Evolutionary conservation across 306 rosid genomes (phyloP).

Genomic region (Dryas octopetala): DNA sequence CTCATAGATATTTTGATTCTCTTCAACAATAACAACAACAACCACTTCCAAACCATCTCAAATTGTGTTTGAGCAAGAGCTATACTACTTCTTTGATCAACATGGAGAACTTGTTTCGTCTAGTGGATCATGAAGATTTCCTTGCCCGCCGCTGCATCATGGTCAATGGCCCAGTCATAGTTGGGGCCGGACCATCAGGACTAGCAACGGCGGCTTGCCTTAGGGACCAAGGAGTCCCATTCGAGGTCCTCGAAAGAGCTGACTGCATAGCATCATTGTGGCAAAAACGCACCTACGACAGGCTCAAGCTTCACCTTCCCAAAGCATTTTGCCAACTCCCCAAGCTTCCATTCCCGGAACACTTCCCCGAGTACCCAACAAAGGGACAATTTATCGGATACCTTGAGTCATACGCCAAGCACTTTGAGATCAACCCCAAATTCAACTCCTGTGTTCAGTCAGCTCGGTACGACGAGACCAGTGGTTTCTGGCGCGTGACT

Average conservation of each 20-base stretch:
- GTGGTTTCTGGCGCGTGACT: conserved; percentile 70
- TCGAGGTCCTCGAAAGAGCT: conserved; percentile 65
- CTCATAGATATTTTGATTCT: conserved; percentile 1
- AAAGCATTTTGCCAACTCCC: conserved; percentile 92
- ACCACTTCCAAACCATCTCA: conserved; percentile 9
- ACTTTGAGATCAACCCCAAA: conserved; percentile 62
- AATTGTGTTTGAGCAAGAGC: not conserved
- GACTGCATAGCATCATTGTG: conserved; percentile 91
- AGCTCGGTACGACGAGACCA: conserved; percentile 66
- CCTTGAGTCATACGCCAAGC: conserved; percentile 60
- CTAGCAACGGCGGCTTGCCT: conserved; percentile 94
- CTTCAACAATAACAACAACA: not conserved
- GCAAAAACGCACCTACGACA: conserved; percentile 84
- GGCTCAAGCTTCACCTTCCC: conserved; percentile 94
- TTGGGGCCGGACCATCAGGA: conserved; percentile 96
- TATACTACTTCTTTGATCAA: conserved; percentile 2
- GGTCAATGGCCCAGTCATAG: conserved; percentile 85
- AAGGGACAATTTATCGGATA: conserved; percentile 72
- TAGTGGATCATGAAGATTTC: conserved; percentile 47
- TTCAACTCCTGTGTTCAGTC: conserved; percentile 74
- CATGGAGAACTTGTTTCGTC: conserved; percentile 72
- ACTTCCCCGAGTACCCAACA: conserved; percentile 84
- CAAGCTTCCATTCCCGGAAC: conserved; percentile 61
- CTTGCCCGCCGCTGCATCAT: conserved; percentile 60
- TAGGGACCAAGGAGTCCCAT: conserved; percentile 78